Conservation (phyloP, 2,329 filamentous ascomycete genomes). For the Ophiostoma tasmaniense region DNA sequence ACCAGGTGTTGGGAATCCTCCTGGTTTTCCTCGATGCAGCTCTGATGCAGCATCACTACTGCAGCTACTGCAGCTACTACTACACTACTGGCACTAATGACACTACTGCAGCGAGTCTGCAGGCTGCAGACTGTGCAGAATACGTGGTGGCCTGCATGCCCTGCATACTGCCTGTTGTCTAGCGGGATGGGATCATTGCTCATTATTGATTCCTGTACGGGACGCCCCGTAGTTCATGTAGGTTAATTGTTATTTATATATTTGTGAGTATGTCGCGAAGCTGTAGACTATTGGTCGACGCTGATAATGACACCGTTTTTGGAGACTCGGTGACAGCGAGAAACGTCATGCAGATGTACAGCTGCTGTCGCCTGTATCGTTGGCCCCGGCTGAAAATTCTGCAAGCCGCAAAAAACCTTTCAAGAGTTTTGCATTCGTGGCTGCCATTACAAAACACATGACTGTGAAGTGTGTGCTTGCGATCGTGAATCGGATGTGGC, state of each 20-base stretch:
- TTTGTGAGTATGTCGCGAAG: neutral
- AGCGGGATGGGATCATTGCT: neutral
- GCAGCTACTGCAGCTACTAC: neutral
- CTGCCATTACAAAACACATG: neutral
- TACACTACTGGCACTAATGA: neutral
- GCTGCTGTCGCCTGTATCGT: neutral
- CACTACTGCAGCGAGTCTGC: neutral
- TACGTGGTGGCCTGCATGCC: neutral
- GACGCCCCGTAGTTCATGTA: slow-evolving; percentile 1
- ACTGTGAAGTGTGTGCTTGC: too few species aligned
- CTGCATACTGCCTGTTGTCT: neutral
- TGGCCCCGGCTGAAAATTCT: neutral
- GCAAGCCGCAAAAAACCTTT: too few species aligned
- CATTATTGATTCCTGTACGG: neutral
- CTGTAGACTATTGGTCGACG: neutral
- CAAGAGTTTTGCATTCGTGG: neutral
- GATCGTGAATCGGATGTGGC: neutral
- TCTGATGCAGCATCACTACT: neutral
- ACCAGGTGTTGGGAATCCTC: neutral
- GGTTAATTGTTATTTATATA: neutral
- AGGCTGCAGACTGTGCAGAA: neutral
- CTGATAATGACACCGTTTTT: neutral
- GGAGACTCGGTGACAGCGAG: neutral
- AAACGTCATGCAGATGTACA: neutral
- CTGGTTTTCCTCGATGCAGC: neutral